Base-by-base conservation (phyloP, 225 moss, liverwort and hornwort species). In the Pleurozium schreberi region DNA sequence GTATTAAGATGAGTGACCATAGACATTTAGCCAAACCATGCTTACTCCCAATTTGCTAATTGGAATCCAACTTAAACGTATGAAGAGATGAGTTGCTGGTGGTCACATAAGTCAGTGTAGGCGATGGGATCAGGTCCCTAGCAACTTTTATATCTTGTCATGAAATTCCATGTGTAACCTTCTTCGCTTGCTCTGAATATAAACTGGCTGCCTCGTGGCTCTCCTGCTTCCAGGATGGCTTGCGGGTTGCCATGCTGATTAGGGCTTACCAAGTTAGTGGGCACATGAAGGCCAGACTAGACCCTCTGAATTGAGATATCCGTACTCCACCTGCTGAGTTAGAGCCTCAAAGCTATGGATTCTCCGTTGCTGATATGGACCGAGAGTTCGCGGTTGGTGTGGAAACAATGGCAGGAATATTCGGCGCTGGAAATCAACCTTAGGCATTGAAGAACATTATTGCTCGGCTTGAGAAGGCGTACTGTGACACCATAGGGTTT, bases 191-290 rank as follows among this genome's bases (percentile, higher is more conserved):
- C 47, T 76, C 65, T 80, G n/a, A 64, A 71, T 90, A 30, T 53
- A 64, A 45, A 67, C 45, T 40, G 31, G 65, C 62, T 87, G 63
- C 25, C 57, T 79, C 16, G 60, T 85, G 81, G 58, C 75, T 85
- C 17, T 64, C 76, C 33, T 89, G 81, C 49, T 81, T 69, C 84
- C 96, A 96, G 89, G 97, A 97, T 88, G 96, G 97, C 85, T 93
- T 98, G 95, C 95, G 96, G 59, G 94, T 98, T 75, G 90, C 96
- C 88, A 92, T 96, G 87, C 82, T 96, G 88, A 96, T 98, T 74
- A 93, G 96, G 79, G 97, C 97, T 59, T 98, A 96, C 85, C 96
- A 98, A 91, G 96, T 98, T 70, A 96, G 95, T 84, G 96, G 96
- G 26, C 97, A 98, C 90, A 94, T 95, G 96, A 98, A 98, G 88